A percentile compares a stretch with the other conserved stretches of the same genome.
These are phyloP conservation scores for Phytophthora agathidicida DNA, from an alignment of 352 stramenopile species.

Conservation along the genomic window DNA sequence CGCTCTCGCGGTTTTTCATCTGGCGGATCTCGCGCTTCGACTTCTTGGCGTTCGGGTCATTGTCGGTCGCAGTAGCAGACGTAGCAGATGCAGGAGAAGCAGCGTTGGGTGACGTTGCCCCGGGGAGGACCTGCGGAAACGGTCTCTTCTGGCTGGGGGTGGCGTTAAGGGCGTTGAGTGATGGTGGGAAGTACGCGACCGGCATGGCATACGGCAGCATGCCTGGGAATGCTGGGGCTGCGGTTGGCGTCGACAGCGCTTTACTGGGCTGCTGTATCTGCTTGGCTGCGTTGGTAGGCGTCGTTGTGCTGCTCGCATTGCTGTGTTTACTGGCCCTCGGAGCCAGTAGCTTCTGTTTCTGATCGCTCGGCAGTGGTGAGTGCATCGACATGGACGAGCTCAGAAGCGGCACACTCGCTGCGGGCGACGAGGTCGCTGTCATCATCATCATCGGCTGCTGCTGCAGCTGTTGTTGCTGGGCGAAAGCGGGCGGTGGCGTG, in stretches of 20 bases:
- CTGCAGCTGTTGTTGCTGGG: conserved; percentile 22
- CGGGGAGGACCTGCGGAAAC: conserved; percentile 52
- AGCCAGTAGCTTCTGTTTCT: conserved; percentile 30
- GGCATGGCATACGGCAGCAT: conserved; percentile 66
- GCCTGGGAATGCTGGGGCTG: conserved; percentile 16
- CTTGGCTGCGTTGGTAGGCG: not conserved
- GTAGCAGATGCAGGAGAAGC: not conserved
- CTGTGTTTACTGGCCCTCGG: conserved; percentile 4
- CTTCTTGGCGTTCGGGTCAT: conserved; percentile 54
- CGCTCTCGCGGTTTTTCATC: conserved; percentile 90
- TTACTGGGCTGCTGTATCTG: conserved; percentile 13
- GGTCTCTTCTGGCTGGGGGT: conserved; percentile 70
- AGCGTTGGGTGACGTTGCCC: conserved; percentile 4
- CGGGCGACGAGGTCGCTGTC: conserved; percentile 25
- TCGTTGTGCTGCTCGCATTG: not conserved
- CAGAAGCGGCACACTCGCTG: conserved; percentile 14
- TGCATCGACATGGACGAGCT: conserved; percentile 15
- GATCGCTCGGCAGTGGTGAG: conserved; percentile 25
- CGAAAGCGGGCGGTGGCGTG: conserved; percentile 48
- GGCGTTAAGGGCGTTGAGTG: conserved; percentile 16
- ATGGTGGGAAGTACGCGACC: conserved; percentile 59
- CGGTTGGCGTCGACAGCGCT: conserved; percentile 1
- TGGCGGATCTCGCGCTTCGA: conserved; percentile 84
- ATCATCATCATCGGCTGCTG: not conserved
- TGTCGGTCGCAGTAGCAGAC: conserved; percentile 5